Percentiles rank a stretch among this genome's conserved stretches.
These are phyloP conservation scores for Cylindricascospora bacillispora DNA, from an alignment of 1,139 yeast species.

Conservation along the genomic window DNA sequence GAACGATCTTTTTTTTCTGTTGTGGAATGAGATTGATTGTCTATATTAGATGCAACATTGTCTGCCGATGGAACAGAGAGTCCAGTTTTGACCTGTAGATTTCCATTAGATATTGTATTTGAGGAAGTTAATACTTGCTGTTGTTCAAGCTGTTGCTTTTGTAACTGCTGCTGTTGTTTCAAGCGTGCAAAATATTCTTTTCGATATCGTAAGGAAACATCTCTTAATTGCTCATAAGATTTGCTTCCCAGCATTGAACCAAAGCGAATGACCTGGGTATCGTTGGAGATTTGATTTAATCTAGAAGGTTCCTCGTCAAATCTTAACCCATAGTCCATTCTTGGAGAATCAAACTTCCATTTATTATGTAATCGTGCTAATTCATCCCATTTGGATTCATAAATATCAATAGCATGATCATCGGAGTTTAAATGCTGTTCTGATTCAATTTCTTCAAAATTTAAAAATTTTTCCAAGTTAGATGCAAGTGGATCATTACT, in stretches of 20 bases:
- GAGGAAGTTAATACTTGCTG: too few species aligned
- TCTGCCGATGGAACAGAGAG: too few species aligned
- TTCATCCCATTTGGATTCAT: slow-evolving; percentile 44
- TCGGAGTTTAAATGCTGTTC: slow-evolving; percentile 15
- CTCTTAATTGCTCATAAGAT: slow-evolving; percentile 58
- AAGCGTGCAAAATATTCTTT: slow-evolving; percentile 36
- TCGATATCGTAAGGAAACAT: slow-evolving; percentile 36
- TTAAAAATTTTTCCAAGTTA: slow-evolving; percentile 18
- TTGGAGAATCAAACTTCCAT: slow-evolving; percentile 68
- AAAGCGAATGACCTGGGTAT: slow-evolving; percentile 79
- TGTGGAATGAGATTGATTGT: too few species aligned
- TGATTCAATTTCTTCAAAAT: slow-evolving; percentile 20
- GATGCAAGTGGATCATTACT: slow-evolving; percentile 20
- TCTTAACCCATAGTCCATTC: slow-evolving; percentile 38
- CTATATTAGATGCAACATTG: too few species aligned
- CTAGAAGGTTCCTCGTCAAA: slow-evolving; percentile 52
- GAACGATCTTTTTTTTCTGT: too few species aligned
- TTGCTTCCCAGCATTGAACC: slow-evolving; percentile 85
- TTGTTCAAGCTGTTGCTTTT: slow-evolving; percentile 12
- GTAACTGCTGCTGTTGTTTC: slow-evolving; percentile 24
- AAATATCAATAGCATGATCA: slow-evolving; percentile 31
- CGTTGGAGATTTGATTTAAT: slow-evolving; percentile 71
- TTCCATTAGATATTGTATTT: too few species aligned
- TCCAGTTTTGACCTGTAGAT: too few species aligned
- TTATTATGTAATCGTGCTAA: slow-evolving; percentile 49